phyloP scores from a whole-genome alignment of 2,329 filamentous ascomycete species.

The Aspergillus sp. region DNA sequence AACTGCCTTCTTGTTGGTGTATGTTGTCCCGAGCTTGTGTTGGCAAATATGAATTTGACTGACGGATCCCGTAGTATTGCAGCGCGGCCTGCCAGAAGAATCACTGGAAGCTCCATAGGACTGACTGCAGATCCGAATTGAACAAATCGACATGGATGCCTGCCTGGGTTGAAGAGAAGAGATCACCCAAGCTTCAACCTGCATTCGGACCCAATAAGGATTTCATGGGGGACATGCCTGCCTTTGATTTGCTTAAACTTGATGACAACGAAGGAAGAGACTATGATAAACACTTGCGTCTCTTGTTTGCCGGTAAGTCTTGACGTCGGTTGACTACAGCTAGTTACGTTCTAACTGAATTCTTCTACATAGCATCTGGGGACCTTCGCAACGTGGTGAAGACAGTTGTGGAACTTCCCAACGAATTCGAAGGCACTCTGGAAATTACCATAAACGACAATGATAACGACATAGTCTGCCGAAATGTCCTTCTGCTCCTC shows the following conservation, averaged over 20 bases:
- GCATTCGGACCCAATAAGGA: conserved; percentile 20
- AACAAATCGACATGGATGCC: conserved; percentile 2
- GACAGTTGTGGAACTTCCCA: conserved; percentile 37
- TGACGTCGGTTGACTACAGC: background rate
- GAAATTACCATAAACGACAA: conserved; percentile 41
- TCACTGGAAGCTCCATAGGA: conserved; percentile 7
- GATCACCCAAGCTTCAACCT: no score
- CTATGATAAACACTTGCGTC: conserved; percentile 18
- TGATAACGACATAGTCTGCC: conserved; percentile 38
- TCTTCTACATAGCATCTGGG: conserved; percentile 40
- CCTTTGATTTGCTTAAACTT: conserved; percentile 39
- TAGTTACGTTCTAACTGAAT: background rate
- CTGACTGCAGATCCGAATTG: background rate
- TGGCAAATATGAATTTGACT: no score
- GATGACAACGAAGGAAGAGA: conserved; percentile 29
- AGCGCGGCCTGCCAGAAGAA: conserved; percentile 3
- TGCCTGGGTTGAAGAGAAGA: background rate
- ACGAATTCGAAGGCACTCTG: conserved; percentile 23
- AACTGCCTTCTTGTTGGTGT: conserved; percentile 3
- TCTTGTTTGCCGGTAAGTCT: conserved; percentile 39
- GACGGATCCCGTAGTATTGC: conserved; percentile 4
- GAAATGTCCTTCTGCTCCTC: conserved; percentile 45
- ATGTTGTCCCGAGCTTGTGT: background rate
- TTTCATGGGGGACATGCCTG: conserved; percentile 46
- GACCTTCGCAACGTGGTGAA: conserved; percentile 47